Percentiles rank a stretch among this genome's conserved stretches.
Conservation (phyloP, 2,329 filamentous ascomycete genomes). For the Epichloe amarillans region DNA sequence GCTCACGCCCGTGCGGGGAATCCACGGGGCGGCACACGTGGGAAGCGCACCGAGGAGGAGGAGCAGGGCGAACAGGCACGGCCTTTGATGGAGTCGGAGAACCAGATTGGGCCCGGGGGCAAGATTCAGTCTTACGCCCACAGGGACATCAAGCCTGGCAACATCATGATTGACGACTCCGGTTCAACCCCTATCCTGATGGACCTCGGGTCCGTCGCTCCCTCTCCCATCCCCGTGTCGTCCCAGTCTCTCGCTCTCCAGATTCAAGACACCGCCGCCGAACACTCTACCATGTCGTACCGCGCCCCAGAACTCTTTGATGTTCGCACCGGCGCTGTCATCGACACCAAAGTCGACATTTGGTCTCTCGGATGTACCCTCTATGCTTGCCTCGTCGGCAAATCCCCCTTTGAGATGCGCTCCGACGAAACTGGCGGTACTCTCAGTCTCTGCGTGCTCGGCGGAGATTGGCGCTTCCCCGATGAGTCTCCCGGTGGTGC, state of each 20-base stretch:
- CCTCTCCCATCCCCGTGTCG: constrained; percentile 72
- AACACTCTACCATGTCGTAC: constrained; percentile 98
- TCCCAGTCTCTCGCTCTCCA: constrained; percentile 81
- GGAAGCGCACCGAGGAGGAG: constrained; percentile 44
- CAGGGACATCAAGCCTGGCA: constrained; percentile 91
- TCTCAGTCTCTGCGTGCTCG: constrained; percentile 79
- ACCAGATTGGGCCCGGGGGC: constrained; percentile 45
- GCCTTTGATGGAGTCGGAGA: constrained; percentile 71
- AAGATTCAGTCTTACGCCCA: constrained; percentile 76
- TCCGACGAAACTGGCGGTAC: constrained; percentile 93
- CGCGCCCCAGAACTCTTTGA: constrained; percentile 96
- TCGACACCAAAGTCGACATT: constrained; percentile 95
- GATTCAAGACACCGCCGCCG: constrained; percentile 85
- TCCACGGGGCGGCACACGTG: constrained; percentile 13
- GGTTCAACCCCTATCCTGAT: constrained; percentile 85
- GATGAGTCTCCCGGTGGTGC: constrained; percentile 59
- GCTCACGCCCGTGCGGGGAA: neutral
- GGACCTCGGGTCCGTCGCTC: constrained; percentile 87
- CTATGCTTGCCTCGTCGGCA: constrained; percentile 91
- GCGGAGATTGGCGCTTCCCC: constrained; percentile 89
- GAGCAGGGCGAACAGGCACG: constrained; percentile 65
- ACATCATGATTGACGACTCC: constrained; percentile 96
- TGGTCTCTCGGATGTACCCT: constrained; percentile 97
- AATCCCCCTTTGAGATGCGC: constrained; percentile 91
- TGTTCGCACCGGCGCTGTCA: constrained; percentile 79